Evolutionary conservation across 352 stramenopile genomes (phyloP), one percentile per base, ranked within the genome.

Genomic region (Phytophthora hybrid): DNA sequence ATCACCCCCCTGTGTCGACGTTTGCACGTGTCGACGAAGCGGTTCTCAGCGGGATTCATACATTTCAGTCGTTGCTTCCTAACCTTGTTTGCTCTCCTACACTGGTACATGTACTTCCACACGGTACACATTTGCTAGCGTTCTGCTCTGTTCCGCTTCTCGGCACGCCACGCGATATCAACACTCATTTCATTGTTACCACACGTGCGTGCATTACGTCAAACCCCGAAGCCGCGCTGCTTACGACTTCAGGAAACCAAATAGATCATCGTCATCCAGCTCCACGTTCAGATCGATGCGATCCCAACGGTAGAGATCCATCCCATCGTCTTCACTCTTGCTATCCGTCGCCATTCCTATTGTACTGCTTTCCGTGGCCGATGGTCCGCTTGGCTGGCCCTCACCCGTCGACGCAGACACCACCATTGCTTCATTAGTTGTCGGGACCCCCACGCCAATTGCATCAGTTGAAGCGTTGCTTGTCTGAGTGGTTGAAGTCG

Each of bases 251-350:
- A 97, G 63, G 79, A 97, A 97, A 37, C 87, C 82, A 59, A 97
- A 97, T 16, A 97, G 78, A 71, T 97, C 90, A 66, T 95, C 87
- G 58, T 95, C 90, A 76, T 92, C 87, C 64, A 97, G 77, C 66
- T 81, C 86, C 69, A 94, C 88, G 67, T 95, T 91, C 44, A 94
- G 73, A 68, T 95, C 85, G 69, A 96, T 92, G 61, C 85, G 81
- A 63, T 94, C 86, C 88, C 88, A 95, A 23, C 83, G 85, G 63
- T 92, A 93, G 29, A 89, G 73, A 80, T 94, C 87, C 60, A 94
- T 69, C 26, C 81, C 68, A 21, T 94, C 87, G 59, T 85, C 75
- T 0, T 91, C 83, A 34, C 47, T 73, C 51, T 79, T 80, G 23
- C 39, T 56, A 23, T 78, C 76, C 32, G 68, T 49, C 66, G 56